Percentiles rank a stretch among this genome's conserved stretches.
These are phyloP conservation scores for Cladochytrium replicatum DNA, from an alignment of 192 early-diverging fungal species.

Conservation along the genomic window DNA sequence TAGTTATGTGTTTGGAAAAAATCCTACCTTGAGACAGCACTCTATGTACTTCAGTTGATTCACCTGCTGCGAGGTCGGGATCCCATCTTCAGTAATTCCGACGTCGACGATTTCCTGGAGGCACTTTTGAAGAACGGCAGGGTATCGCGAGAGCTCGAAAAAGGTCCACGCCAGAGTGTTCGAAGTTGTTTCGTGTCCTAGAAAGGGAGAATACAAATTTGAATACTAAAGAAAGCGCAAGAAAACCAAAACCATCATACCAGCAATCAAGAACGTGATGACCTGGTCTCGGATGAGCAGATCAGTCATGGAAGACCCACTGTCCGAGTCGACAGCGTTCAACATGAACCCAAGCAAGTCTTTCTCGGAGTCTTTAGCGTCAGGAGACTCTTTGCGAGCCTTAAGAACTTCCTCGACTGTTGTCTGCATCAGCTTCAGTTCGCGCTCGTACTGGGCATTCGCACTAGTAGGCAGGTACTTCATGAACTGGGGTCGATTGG, in stretches of 20 bases:
- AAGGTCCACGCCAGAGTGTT: constrained; percentile 43
- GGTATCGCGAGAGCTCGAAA: constrained; percentile 33
- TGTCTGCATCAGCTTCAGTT: constrained; percentile 28
- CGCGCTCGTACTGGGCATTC: constrained; percentile 27
- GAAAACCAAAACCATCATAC: background rate
- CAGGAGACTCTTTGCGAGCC: constrained; percentile 27
- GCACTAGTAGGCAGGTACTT: constrained; percentile 30
- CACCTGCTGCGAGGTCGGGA: constrained; percentile 24
- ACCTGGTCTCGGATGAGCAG: constrained; percentile 52
- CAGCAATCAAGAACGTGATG: constrained; percentile 53
- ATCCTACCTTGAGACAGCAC: constrained; percentile 41
- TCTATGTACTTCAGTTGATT: constrained; percentile 34
- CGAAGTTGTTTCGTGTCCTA: constrained; percentile 41
- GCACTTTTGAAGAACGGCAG: constrained; percentile 24
- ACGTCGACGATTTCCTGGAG: constrained; percentile 40
- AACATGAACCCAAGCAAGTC: constrained; percentile 51
- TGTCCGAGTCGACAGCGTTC: constrained; percentile 29
- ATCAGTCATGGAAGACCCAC: constrained; percentile 20
- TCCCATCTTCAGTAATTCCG: constrained; percentile 17
- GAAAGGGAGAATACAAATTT: background rate
- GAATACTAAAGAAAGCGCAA: background rate
- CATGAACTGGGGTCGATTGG: constrained; percentile 20
- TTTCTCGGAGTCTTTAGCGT: constrained; percentile 16
- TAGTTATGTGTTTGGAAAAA: no score
- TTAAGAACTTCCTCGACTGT: constrained; percentile 42